Evolutionary conservation across 1,284 basidiomycete species (phyloP), one percentile per base, ranked within the genome.

Genomic region (Ceratobasidium sp.): DNA sequence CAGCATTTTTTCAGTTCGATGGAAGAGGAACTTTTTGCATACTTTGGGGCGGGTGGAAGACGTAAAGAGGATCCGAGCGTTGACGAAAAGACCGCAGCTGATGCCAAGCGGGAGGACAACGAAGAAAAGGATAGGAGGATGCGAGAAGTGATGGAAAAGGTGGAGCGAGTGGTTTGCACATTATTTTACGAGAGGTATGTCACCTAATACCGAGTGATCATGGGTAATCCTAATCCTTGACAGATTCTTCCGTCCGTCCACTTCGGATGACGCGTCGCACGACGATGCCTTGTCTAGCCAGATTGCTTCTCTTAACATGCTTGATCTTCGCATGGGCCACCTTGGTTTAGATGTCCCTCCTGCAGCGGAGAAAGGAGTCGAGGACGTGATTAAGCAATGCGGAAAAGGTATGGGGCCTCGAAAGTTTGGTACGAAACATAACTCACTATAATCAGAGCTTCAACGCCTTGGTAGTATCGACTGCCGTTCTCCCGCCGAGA

Each of bases 201-300:
- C 12, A 1, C 8, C 46, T 1, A 45, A 45, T 6, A 10, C 28
- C 14, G 21, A 21, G 57, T 32, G 32, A 39, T 43, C 14, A 57
- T 48, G 16, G 2, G 26, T 48, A 1, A 16, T 0, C 50, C 57
- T 62, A 34, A 60, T 46, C 23, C 46, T 34, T 21, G 45, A 16
- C 73, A 89, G 88, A 57, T 78, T 92, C 23, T 92, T 91, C 78
- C 82, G 86, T 1, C 89, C 88, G 1, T 82, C 87, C 1, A 85
- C 84, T 0, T 90, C 92, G 0, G 92, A 94, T 74, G 94, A 97
- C 78, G 84, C 87, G 0, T 89, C 88, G 1, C 94, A 96, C 77
- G 94, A 98, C 77, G 93, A 94, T 77, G 91, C 93, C 0, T 83
- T 98, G 2, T 88, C 94, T 0, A 93, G 90, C 76, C 88, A 95